phyloP scores from a whole-genome alignment of 129 eudicot species.

The Kitagawia praeruptora region DNA sequence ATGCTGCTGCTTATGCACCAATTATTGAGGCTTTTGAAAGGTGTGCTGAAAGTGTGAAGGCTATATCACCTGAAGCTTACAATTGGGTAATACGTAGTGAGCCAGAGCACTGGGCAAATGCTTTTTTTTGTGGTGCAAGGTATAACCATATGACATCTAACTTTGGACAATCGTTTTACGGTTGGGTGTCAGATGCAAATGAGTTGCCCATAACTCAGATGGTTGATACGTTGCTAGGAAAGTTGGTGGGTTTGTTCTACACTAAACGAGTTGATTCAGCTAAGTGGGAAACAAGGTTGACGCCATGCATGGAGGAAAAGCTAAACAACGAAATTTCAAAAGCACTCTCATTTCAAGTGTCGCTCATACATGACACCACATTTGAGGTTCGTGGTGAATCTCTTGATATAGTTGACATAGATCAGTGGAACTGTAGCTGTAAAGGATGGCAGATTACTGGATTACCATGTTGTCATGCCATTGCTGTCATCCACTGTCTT shows the following conservation, averaged over 20 bases:
- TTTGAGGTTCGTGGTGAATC: conserved; percentile 74
- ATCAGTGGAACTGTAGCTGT: conserved; percentile 81
- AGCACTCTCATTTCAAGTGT: conserved; percentile 38
- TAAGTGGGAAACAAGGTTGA: conserved; percentile 60
- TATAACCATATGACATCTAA: conserved; percentile 71
- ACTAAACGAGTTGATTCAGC: conserved; percentile 57
- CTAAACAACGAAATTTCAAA: conserved; percentile 45
- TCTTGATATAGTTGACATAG: conserved; percentile 60
- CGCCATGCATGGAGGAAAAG: conserved; percentile 76
- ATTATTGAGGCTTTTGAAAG: conserved; percentile 53
- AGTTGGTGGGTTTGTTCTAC: conserved; percentile 73
- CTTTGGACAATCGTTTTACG: conserved; percentile 60
- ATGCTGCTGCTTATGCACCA: conserved; percentile 70
- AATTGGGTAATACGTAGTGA: conserved; percentile 61
- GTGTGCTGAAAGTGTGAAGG: conserved; percentile 59
- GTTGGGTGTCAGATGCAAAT: conserved; percentile 79
- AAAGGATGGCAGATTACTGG: conserved; percentile 84
- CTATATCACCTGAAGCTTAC: conserved; percentile 84
- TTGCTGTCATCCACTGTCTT: conserved; percentile 58
- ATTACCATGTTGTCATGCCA: conserved; percentile 84
- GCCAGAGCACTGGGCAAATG: conserved; percentile 86
- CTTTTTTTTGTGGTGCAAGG: conserved; percentile 64
- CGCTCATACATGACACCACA: conserved; percentile 45
- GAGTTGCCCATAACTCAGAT: conserved; percentile 84
- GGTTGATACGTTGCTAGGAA: conserved; percentile 68